Evolutionary conservation across 306 rosid species (phyloP).

Genomic region (Myrica gale): DNA sequence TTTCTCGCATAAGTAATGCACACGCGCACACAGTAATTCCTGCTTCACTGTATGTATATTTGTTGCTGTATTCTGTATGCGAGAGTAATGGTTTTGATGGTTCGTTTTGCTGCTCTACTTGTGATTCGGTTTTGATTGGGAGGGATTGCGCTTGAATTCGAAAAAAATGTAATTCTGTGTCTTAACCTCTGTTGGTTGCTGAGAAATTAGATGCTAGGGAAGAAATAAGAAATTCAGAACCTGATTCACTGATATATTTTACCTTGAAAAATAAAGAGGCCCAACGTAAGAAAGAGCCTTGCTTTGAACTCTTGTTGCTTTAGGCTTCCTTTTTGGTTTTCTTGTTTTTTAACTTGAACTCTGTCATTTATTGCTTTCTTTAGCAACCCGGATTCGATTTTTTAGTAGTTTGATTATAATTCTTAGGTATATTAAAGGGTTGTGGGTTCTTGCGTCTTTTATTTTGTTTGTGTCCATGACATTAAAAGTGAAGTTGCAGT

Average conservation of each 20-base stretch:
- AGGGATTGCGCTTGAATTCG: too few relatives aligned
- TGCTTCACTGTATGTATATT: neutral
- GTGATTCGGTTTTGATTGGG: neutral
- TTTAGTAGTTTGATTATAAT: neutral
- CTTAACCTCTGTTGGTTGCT: neutral
- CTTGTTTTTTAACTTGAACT: neutral
- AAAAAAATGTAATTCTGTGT: neutral
- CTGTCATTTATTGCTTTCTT: neutral
- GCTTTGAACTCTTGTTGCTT: neutral
- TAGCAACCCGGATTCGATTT: neutral
- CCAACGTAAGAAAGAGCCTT: neutral
- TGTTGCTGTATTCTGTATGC: neutral
- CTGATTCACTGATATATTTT: neutral
- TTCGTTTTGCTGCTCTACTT: neutral
- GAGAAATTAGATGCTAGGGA: too few relatives aligned
- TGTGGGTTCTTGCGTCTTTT: neutral
- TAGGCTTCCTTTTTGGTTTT: neutral
- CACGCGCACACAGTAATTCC: too few relatives aligned
- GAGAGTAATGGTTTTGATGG: neutral
- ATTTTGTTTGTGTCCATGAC: neutral
- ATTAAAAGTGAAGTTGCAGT: neutral
- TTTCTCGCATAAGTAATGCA: neutral
- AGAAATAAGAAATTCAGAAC: neutral
- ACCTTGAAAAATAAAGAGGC: neutral
- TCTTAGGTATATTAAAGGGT: neutral